These are phyloP conservation scores for Tetratostichococcus sp. DNA, from an alignment of 139 green algal species.

Conservation along the genomic window DNA sequence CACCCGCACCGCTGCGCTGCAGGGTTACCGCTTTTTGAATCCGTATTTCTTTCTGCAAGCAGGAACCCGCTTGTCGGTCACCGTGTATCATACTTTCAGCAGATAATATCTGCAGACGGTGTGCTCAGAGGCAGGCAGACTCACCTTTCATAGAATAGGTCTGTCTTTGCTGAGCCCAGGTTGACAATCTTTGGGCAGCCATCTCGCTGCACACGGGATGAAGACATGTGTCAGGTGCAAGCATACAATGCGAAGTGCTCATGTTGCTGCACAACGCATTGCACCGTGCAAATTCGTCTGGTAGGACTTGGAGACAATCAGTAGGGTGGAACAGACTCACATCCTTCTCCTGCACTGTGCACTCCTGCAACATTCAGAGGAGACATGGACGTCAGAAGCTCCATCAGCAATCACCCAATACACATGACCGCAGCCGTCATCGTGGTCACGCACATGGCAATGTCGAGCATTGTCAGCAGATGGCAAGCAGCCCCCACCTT, in stretches of 20 bases:
- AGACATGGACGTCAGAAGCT: too few relatives aligned
- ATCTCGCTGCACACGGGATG: constrained; percentile 70
- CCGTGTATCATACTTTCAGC: too few relatives aligned
- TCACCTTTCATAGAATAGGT: constrained; percentile 87
- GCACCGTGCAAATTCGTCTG: too few relatives aligned
- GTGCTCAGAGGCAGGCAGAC: too few relatives aligned
- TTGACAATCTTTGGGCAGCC: constrained; percentile 99
- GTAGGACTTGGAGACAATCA: too few relatives aligned
- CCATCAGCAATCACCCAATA: too few relatives aligned
- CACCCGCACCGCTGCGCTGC: not conserved
- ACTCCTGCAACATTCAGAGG: constrained; percentile 60
- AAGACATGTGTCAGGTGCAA: not conserved
- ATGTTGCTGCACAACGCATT: too few relatives aligned
- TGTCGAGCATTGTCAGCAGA: too few relatives aligned
- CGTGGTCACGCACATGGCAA: too few relatives aligned
- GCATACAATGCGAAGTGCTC: not conserved
- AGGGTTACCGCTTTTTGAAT: constrained; percentile 22
- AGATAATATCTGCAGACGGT: too few relatives aligned
- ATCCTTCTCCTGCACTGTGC: constrained; percentile 96
- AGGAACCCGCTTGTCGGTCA: too few relatives aligned
- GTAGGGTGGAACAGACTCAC: constrained; percentile 28
- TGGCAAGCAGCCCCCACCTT: constrained; percentile 43
- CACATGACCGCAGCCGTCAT: too few relatives aligned
- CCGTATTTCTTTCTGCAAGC: constrained; percentile 52
- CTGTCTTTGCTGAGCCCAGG: constrained; percentile 90